phyloP scores from a whole-genome alignment of 75 land plant species.

The Cryptomeria japonica region DNA sequence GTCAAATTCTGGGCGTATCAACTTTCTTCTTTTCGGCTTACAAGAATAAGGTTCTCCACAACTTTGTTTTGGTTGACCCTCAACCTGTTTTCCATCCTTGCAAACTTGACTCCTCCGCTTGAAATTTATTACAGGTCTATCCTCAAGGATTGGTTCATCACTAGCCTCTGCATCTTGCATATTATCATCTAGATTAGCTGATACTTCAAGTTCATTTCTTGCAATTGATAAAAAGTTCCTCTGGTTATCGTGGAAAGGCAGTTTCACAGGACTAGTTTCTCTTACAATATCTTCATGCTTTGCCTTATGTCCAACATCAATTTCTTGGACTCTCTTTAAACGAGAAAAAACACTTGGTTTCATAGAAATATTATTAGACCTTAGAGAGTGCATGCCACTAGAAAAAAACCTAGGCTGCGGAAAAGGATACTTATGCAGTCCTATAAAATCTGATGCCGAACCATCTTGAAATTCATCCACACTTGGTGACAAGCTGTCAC shows the following conservation, averaged over 20 bases:
- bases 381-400: background rate
- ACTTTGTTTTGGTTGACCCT: background rate
- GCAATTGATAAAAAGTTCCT: background rate
- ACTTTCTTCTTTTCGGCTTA: slow-evolving; percentile 18
- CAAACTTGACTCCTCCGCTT: slow-evolving; percentile 33
- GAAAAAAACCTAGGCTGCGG: no score
- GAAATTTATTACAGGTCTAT: slow-evolving; percentile 20
- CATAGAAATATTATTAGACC: background rate
- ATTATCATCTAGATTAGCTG: background rate
- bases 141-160: background rate
- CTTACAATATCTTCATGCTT: background rate
- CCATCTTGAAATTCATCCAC: background rate
- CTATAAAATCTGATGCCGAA: background rate
- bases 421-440: no score
- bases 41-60: background rate
- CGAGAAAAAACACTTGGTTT: slow-evolving; percentile 44
- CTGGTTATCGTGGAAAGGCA: background rate
- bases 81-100: background rate
- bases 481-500: no score
- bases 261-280: slow-evolving; percentile 9
- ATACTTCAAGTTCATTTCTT: background rate
- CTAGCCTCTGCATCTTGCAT: background rate
- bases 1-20: slow-evolving; percentile 15
- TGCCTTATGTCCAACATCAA: background rate
- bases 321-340: slow-evolving; percentile 17